Evolutionary conservation across 2,329 filamentous ascomycete genomes (phyloP), one percentile per base, ranked within the genome.

Genomic region (Peltaster fructicola): DNA sequence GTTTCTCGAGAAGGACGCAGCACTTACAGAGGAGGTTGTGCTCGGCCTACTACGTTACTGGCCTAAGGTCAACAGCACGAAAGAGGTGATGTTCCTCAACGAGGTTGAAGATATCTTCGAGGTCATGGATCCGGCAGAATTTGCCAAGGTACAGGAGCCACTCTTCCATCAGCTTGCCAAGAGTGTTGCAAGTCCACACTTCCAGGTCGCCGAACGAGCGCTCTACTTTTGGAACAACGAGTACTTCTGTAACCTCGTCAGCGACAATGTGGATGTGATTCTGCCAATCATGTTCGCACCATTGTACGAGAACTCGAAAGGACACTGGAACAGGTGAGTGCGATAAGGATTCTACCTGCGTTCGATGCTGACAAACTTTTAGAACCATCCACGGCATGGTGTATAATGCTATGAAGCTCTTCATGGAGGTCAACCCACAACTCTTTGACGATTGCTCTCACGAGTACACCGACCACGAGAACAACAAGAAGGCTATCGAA

Each of bases 161-260:
- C 59, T 98, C 18, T 98, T 98, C 63, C 82, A 92, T 43, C 88
- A 98, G 51, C 64, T 98, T 37, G 84, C 88, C 37, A 98, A 95
- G 53, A 95, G 88, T 3, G 88, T 98, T 20, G 85, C 88, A 24
- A 98, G 88, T 48, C 88, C 88, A 23, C 88, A 98, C 54, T 98
- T 98, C 59, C 88, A 98, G 61, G 88, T 98, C 30, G 88, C 88
- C 10, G 88, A 98, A 57, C 73, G 88, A 37, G 88, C 88, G 4
- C 65, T 98, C 14, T 98, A 98, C 57, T 98, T 98, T 60, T 98
- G 88, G 88, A 98, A 98, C 63, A 98, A 98, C 47, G 88, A 98
- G 52, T 98, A 98, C 52, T 98, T 98, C 57, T 98, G 88, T 63
- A 98, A 95, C 47, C 64, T 98, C 30, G 88, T 98, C 39, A 93